Percentiles rank a stretch among this genome's conserved stretches.
phyloP scores from a whole-genome alignment of 805 yeast species.

The Sugiyamaella americana region DNA sequence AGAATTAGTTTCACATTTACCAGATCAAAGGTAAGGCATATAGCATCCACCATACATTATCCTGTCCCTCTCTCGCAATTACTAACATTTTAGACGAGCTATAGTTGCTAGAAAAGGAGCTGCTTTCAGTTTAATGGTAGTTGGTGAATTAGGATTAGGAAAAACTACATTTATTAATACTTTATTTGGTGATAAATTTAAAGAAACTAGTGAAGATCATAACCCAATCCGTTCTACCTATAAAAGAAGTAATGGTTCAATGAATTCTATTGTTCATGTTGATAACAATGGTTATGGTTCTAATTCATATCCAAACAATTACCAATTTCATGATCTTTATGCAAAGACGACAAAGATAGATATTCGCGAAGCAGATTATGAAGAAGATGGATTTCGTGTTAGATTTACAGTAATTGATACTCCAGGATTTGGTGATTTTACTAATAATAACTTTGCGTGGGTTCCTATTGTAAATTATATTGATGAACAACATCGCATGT shows the following conservation, averaged over 20 bases:
- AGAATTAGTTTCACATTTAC: background rate
- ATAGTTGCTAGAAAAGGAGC: constrained; percentile 55
- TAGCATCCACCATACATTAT: no score
- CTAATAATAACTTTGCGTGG: constrained; percentile 82
- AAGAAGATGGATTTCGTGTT: constrained; percentile 75
- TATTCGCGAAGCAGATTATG: constrained; percentile 61
- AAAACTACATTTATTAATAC: constrained; percentile 86
- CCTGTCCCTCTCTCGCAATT: no score
- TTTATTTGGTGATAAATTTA: constrained; percentile 47
- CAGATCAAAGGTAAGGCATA: background rate
- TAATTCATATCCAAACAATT: background rate
- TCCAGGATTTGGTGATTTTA: constrained; percentile 90
- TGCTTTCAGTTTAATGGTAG: constrained; percentile 59
- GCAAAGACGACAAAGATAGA: constrained; percentile 51
- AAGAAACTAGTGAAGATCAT: constrained; percentile 39
- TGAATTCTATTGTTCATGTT: background rate
- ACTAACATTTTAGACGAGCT: constrained; percentile 31
- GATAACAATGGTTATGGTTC: background rate
- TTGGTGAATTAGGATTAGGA: constrained; percentile 88
- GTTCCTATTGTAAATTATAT: constrained; percentile 80
- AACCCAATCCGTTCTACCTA: constrained; percentile 6
- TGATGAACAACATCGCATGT: constrained; percentile 85
- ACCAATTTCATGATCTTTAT: constrained; percentile 33
- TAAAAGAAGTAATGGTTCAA: background rate
- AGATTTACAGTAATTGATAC: constrained; percentile 81